Evolutionary conservation across 192 early-diverging fungal species (phyloP), one percentile per base, ranked within the genome.

Genomic region (Backusella tarrabulga): DNA sequence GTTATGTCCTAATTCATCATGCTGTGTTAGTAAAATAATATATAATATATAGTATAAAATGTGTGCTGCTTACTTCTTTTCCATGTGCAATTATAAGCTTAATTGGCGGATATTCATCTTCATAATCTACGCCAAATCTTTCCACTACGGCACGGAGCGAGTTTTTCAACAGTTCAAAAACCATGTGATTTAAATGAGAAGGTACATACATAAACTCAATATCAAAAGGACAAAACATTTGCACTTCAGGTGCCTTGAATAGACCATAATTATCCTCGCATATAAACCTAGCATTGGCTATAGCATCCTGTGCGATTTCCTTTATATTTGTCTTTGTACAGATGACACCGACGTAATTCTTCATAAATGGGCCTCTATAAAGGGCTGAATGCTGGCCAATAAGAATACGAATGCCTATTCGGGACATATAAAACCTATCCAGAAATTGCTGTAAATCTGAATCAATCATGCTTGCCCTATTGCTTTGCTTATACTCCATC

Each of bases 111-210:
- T 92, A 99, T 52, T 90, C 87, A 32, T 96, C 95, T 26, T 81
- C 83, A 19, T 85, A 86, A 71, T 96, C 95, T 67, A 90, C 86
- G 35, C 95, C 96, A 80, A 91, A 93, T 72, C 90, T 85, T 85
- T 99, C 97, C 32, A 99, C 95, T 2, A 96, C 92, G 6, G 97
- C 97, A 41, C 97, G 92, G 68, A 99, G 87, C 35, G 93, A 95
- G 87, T 99, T 99, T 83, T 99, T 99, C 63, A 99, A 84, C 67
- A 99, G 86, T 90, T 99, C 97, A 85, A 99, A 99, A 32, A 97
- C 78, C 95, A 97, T 97, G 83, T 98, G 97, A 83, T 95, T 96
- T 84, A 98, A 85, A 81, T 98, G 97, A 19, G 90, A 91, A n/a
- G 96, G 96, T 46, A 97, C 94, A 81, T 98, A 98, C 93, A 96